Conservation (phyloP, 768 basidiomycete genomes). For the Lyophyllum shimeji region DNA sequence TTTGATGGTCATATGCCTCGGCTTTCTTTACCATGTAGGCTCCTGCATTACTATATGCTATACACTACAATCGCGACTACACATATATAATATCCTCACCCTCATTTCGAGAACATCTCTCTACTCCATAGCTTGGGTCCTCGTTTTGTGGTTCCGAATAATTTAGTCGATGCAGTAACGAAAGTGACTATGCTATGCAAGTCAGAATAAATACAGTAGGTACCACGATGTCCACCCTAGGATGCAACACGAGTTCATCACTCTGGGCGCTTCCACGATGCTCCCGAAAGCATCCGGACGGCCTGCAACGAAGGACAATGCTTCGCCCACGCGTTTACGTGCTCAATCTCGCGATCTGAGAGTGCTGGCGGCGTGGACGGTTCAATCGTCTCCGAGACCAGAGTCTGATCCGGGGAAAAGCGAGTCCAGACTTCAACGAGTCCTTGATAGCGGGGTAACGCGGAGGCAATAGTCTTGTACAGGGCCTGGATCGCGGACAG, state of each 20-base stretch:
- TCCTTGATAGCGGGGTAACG: constrained; percentile 37
- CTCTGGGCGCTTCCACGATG: constrained; percentile 16
- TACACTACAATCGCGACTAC: background rate
- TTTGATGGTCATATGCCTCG: too few species aligned
- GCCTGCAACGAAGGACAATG: constrained; percentile 25
- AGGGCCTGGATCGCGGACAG: constrained; percentile 24
- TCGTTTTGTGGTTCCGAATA: background rate
- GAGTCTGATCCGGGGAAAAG: constrained; percentile 9
- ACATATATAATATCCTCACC: background rate
- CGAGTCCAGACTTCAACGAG: constrained; percentile 31
- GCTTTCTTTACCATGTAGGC: background rate
- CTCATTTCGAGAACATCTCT: background rate
- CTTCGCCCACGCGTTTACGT: constrained; percentile 24
- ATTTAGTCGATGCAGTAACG: background rate
- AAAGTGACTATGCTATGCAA: background rate
- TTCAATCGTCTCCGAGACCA: background rate
- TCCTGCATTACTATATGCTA: background rate
- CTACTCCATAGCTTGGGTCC: background rate
- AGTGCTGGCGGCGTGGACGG: background rate
- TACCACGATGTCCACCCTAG: background rate
- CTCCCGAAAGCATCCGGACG: constrained; percentile 28
- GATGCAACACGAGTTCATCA: background rate
- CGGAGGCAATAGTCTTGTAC: constrained; percentile 38
- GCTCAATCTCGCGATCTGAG: constrained; percentile 15
- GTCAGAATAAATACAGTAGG: background rate